Evolutionary conservation across 2,329 filamentous ascomycete species (phyloP).

Genomic region (Sporothrix luriei): DNA sequence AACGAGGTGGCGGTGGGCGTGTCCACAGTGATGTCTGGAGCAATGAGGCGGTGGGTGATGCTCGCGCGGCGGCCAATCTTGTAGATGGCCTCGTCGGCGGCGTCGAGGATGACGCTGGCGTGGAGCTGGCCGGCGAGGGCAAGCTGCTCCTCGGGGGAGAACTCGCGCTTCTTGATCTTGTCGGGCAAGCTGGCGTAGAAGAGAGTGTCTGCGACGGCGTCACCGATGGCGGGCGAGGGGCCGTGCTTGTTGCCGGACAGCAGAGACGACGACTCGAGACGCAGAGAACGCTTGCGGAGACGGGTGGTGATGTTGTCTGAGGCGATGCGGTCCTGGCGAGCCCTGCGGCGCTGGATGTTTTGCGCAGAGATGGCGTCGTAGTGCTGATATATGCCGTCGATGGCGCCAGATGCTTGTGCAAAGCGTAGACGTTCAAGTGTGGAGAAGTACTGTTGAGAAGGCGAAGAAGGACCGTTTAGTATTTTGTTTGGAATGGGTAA

Average conservation of each 20-base stretch:
- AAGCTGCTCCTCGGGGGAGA: slow-evolving; percentile 71
- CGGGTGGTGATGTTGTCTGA: slow-evolving; percentile 43
- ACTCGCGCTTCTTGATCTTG: slow-evolving; percentile 70
- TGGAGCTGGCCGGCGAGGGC: slow-evolving; percentile 58
- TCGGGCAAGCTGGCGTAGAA: slow-evolving; percentile 73
- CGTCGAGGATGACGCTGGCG: slow-evolving; percentile 43
- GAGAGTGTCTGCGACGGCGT: slow-evolving; percentile 55
- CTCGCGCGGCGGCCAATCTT: slow-evolving; percentile 49
- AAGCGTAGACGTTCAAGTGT: slow-evolving; percentile 70
- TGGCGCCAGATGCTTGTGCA: slow-evolving; percentile 49
- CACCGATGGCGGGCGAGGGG: slow-evolving; percentile 29
- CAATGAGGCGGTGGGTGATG: slow-evolving; percentile 40
- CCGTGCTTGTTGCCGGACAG: slow-evolving; percentile 30
- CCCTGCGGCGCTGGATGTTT: slow-evolving; percentile 41
- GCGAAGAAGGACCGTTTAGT: slow-evolving; percentile 35
- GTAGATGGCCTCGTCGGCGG: slow-evolving; percentile 60
- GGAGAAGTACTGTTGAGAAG: slow-evolving; percentile 66
- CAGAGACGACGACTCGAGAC: slow-evolving; percentile 6
- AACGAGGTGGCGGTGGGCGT: slow-evolving; percentile 29
- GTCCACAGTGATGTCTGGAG: slow-evolving; percentile 39
- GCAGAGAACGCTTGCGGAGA: slow-evolving; percentile 41
- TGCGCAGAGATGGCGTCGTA: slow-evolving; percentile 44
- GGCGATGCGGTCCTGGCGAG: slow-evolving; percentile 39
- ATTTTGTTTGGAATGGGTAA: slow-evolving; percentile 25
- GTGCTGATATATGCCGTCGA: slow-evolving; percentile 45